These are phyloP conservation scores for Oryza longistaminata DNA, from an alignment of 176 grass and related monocot species.

Conservation along the genomic window DNA sequence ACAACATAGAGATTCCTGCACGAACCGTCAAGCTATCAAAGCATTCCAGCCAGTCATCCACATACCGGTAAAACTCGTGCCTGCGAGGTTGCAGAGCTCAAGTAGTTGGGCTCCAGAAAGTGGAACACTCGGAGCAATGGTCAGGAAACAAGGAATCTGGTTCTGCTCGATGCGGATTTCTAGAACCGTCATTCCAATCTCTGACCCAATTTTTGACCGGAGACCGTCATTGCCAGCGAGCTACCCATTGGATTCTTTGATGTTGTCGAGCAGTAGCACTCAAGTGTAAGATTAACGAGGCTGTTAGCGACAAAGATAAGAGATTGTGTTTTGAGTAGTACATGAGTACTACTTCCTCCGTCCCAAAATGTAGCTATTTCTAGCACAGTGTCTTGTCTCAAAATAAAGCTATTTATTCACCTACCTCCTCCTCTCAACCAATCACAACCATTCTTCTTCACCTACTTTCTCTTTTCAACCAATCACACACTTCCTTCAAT, in stretches of 20 bases:
- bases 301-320: background rate
- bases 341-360: no score
- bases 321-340: no score
- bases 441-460: no score
- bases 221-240: background rate
- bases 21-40: background rate
- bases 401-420: no score
- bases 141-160: conserved; percentile 26
- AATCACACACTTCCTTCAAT: no score
- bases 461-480: no score
- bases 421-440: no score
- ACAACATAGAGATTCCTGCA: conserved; percentile 23
- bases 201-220: background rate
- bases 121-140: background rate
- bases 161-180: conserved; percentile 14
- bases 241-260: no score
- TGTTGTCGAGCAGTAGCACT: no score
- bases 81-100: background rate
- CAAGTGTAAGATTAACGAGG: background rate
- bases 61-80: background rate
- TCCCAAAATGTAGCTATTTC: no score
- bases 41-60: background rate
- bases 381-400: no score
- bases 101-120: conserved; percentile 11
- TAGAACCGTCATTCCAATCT: conserved; percentile 22